phyloP scores from a whole-genome alignment of 768 basidiomycete species.

The Hebeloma cylindrosporum region DNA sequence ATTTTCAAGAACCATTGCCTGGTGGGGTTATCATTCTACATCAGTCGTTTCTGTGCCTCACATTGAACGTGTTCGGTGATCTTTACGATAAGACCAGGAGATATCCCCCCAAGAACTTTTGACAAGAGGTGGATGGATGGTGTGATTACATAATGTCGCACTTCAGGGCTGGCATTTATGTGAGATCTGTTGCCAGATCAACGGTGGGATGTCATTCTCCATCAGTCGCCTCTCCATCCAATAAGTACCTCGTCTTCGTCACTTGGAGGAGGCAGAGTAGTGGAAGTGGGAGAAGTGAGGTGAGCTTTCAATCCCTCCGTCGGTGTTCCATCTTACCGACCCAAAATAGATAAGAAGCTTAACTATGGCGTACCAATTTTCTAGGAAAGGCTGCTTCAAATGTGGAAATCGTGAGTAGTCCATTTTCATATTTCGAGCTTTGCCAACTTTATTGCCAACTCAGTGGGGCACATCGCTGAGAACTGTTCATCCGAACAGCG shows the following conservation, averaged over 20 bases:
- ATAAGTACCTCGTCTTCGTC: constrained; percentile 53
- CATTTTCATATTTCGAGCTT: constrained; percentile 14
- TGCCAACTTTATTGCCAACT: constrained; percentile 13
- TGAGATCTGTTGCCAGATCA: constrained; percentile 21
- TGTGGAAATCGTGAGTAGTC: constrained; percentile 81
- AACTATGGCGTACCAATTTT: constrained; percentile 79
- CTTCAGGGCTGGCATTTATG: constrained; percentile 30
- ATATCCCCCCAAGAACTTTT: too few species aligned
- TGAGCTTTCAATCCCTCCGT: constrained; percentile 25
- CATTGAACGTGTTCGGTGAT: constrained; percentile 4
- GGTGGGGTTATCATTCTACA: constrained; percentile 21
- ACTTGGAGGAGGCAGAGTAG: constrained; percentile 66
- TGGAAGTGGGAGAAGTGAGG: constrained; percentile 78
- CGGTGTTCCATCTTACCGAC: constrained; percentile 7
- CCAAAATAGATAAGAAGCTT: constrained; percentile 18
- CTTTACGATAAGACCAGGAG: not conserved
- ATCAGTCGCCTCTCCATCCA: constrained; percentile 22
- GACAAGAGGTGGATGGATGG: too few species aligned
- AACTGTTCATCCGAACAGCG: constrained; percentile 86
- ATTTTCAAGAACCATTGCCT: not conserved
- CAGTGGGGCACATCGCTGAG: constrained; percentile 93
- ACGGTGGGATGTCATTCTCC: constrained; percentile 8
- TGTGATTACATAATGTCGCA: constrained; percentile 5
- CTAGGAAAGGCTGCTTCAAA: constrained; percentile 90
- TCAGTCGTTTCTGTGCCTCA: constrained; percentile 15